Percentiles rank a stretch among this genome's conserved stretches.
Evolutionary conservation across 73 alveolate species (phyloP).

Genomic region (Uronychia setigera): DNA sequence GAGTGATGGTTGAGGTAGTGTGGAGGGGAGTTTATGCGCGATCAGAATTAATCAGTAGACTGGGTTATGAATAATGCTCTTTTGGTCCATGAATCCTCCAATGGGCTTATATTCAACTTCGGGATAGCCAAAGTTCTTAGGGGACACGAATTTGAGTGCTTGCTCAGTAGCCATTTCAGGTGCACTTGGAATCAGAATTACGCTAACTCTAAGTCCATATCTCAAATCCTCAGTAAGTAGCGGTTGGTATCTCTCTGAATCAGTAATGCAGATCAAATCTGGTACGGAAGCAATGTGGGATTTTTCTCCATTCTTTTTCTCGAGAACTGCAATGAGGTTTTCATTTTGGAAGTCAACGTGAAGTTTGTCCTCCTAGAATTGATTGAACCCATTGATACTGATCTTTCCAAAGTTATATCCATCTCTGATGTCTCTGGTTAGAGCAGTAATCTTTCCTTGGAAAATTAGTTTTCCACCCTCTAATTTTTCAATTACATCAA

Average conservation of each 20-base stretch:
- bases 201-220: constrained; percentile 26
- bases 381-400: constrained; percentile 5
- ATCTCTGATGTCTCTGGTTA: neutral
- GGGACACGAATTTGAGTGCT: constrained; percentile 18
- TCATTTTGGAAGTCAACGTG: constrained; percentile 31
- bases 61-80: no score
- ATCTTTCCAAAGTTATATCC: constrained; percentile 18
- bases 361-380: neutral
- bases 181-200: neutral
- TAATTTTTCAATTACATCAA: neutral
- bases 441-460: constrained; percentile 11
- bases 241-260: constrained; percentile 7
- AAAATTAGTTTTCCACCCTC: constrained; percentile 22
- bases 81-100: no score
- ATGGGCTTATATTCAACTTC: neutral
- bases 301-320: neutral
- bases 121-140: constrained; percentile 7
- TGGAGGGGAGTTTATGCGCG: no score
- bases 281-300: constrained; percentile 17
- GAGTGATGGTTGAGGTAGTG: no score
- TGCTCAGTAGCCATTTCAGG: constrained; percentile 7
- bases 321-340: constrained; percentile 1
- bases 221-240: constrained; percentile 13
- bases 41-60: no score
- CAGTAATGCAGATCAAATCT: constrained; percentile 19